Evolutionary conservation across 129 eudicot genomes (phyloP), one percentile per base, ranked within the genome.

Genomic region (Flaveria bidentis): DNA sequence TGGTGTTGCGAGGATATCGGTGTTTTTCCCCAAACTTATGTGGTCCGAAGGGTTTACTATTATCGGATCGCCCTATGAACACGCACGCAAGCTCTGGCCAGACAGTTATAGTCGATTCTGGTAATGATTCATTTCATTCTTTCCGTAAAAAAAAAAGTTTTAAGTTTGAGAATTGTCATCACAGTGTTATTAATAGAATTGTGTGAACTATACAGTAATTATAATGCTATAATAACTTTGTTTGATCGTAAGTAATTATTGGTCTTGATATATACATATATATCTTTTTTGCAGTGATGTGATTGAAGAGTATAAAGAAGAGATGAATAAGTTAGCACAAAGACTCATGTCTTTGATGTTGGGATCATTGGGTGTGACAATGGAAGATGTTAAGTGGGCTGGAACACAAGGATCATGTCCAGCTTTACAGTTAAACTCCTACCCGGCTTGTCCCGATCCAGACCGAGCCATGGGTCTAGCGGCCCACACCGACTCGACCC

Each of bases 11-110:
- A 87, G 87, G 18, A 90, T 93, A 13, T 93, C 96, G 2, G 81
- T 90, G 5, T 93, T 93, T 78, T 93, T 93, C 45, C 84, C 92
- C 0, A 93, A 93, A 71, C 84, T 76, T 22, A 88, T 93, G 96
- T 93, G 98, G 98, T 88, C 88, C 0, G 98, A 93, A 77, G 98
- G 98, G 22, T 93, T 93, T 84, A 93, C 98, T 39, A 77, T 93
- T 18, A 16, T 83, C 15, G 98, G 96, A 44, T 88, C 95, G 2
- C 92, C 94, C 0, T 53, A 80, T n/a, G 85, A 93, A 33, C 92
- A 90, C 60, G 98, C 98, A 45, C 84, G 85, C 73, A 88, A 76
- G 73, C 97, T 93, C 64, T 93, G 96, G 96, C 98, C 98, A 6
- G 72, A 85, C 7, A 83, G 87, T 65, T 82, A 80, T 79, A 33